A percentile compares a stretch with the other conserved stretches of the same genome.
phyloP scores from a whole-genome alignment of 2,329 filamentous ascomycete genomes.

The Aspergillus puulaauensis region DNA sequence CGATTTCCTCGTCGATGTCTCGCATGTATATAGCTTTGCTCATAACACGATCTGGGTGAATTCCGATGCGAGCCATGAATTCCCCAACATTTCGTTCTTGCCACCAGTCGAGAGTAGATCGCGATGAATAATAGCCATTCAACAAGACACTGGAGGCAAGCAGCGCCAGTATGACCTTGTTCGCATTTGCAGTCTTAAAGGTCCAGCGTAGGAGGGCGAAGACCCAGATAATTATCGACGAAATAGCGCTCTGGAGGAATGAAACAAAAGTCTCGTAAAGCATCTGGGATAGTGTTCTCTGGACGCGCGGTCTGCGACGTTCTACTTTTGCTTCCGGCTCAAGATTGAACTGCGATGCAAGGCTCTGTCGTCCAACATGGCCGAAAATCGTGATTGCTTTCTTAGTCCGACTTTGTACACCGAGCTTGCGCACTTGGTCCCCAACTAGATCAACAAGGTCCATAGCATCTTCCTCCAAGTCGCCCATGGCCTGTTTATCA shows the following conservation, averaged over 20 bases:
- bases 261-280: constrained; percentile 71
- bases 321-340: constrained; percentile 35
- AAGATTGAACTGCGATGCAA: constrained; percentile 39
- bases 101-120: constrained; percentile 78
- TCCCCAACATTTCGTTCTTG: constrained; percentile 73
- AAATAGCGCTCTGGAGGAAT: constrained; percentile 71
- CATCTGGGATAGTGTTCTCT: constrained; percentile 65
- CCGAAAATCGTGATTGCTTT: constrained; percentile 51
- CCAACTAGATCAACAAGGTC: constrained; percentile 51
- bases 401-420: constrained; percentile 48
- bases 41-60: constrained; percentile 77
- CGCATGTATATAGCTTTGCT: constrained; percentile 79
- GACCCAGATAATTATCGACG: constrained; percentile 74
- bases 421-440: constrained; percentile 49
- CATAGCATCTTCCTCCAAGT: constrained; percentile 53
- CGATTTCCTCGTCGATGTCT: constrained; percentile 70
- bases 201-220: constrained; percentile 65
- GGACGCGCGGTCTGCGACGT: constrained; percentile 58
- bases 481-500: constrained; percentile 68
- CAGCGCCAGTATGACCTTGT: constrained; percentile 70
- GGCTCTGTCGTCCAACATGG: constrained; percentile 46
- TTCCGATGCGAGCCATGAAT: constrained; percentile 80
- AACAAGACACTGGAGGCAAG: constrained; percentile 67
- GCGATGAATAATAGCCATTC: constrained; percentile 74
- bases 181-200: constrained; percentile 68